phyloP scores from a whole-genome alignment of 1,284 basidiomycete species.

The Tilletia horrida region DNA sequence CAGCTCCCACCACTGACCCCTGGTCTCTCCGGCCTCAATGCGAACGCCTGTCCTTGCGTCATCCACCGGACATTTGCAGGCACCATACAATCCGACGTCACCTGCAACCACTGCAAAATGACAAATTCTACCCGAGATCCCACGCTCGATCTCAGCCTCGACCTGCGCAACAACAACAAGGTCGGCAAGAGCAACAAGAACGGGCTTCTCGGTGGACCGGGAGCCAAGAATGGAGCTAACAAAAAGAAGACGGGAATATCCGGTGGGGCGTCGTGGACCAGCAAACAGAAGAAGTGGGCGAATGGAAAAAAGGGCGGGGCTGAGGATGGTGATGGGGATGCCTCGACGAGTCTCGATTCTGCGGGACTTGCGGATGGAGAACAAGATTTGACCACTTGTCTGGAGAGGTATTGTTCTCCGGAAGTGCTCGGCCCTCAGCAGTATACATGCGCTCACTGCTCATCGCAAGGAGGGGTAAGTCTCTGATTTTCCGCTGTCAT shows the following conservation, averaged over 20 bases:
- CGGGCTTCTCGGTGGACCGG: conserved; percentile 16
- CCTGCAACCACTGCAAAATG: conserved; percentile 71
- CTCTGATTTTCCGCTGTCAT: not conserved
- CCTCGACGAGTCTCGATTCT: not conserved
- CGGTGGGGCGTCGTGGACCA: not conserved
- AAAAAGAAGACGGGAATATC: conserved; percentile 25
- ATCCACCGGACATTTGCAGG: conserved; percentile 88
- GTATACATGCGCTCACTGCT: conserved; percentile 60
- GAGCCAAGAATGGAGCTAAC: conserved; percentile 48
- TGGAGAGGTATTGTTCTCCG: conserved; percentile 44
- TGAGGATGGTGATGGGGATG: conserved; percentile 21
- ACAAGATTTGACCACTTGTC: conserved; percentile 37
- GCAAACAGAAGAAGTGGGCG: conserved; percentile 52
- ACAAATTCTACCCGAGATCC: conserved; percentile 79
- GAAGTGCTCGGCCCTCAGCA: conserved; percentile 45
- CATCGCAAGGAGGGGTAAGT: conserved; percentile 3
- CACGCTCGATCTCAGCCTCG: conserved; percentile 85
- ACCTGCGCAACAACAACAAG: conserved; percentile 59
- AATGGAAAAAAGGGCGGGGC: conserved; percentile 56
- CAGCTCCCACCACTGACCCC: not conserved
- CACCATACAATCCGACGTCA: conserved; percentile 80
- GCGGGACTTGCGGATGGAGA: conserved; percentile 29
- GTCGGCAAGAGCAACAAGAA: conserved; percentile 22
- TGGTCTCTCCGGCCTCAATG: conserved; percentile 11
- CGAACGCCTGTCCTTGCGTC: conserved; percentile 72